phyloP scores from a whole-genome alignment of 2,329 filamentous ascomycete species.

The Cercospora sesami region DNA sequence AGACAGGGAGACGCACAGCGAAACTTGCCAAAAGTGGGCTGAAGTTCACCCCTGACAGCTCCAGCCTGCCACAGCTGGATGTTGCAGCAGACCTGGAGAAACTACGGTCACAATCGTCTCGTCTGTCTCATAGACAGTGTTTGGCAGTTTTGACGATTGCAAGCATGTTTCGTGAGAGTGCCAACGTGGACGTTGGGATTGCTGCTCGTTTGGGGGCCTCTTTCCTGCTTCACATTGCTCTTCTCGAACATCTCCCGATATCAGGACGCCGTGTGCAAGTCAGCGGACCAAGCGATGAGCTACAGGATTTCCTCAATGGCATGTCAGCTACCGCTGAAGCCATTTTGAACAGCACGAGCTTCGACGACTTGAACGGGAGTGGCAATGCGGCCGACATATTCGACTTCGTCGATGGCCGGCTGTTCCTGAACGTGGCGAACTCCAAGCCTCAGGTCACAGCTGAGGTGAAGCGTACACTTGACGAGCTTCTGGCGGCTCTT shows the following conservation, averaged over 20 bases:
- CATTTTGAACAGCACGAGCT: conserved; percentile 40
- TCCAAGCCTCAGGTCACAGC: conserved; percentile 16
- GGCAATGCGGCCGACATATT: conserved; percentile 46
- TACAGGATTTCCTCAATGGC: conserved; percentile 26
- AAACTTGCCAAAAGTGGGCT: conserved; percentile 9
- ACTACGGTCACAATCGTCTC: conserved; percentile 16
- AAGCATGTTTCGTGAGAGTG: conserved; percentile 22
- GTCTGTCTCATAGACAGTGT: conserved; percentile 32
- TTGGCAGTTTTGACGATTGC: conserved; percentile 33
- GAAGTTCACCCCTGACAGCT: background rate
- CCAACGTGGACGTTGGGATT: conserved; percentile 8
- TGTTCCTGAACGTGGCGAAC: conserved; percentile 40
- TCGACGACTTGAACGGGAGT: conserved; percentile 14
- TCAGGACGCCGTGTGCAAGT: conserved; percentile 33
- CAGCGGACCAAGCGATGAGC: conserved; percentile 10
- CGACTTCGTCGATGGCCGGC: conserved; percentile 59
- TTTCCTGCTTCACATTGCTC: conserved; percentile 36
- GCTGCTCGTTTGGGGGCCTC: conserved; percentile 25
- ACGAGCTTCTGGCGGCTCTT: conserved; percentile 30
- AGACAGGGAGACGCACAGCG: conserved; percentile 23
- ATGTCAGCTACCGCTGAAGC: conserved; percentile 43
- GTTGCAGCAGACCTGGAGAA: conserved; percentile 22
- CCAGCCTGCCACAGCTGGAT: conserved; percentile 20
- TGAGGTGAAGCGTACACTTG: conserved; percentile 28
- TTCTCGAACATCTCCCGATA: conserved; percentile 36